These are phyloP conservation scores for Cardamine resedifolia DNA, from an alignment of 345 rosid species.

Conservation along the genomic window DNA sequence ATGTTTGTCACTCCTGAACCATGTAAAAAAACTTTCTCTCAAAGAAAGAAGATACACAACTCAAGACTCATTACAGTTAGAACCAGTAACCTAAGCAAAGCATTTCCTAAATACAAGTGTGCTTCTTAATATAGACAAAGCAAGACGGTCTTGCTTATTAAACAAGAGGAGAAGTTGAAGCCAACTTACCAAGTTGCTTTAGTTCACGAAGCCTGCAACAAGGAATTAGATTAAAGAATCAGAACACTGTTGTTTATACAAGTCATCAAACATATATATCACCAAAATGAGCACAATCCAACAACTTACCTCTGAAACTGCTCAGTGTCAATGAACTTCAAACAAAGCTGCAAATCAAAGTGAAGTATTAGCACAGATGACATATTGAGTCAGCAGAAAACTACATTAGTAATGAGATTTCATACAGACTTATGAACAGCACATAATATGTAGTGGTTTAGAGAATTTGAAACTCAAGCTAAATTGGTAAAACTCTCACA, in stretches of 20 bases:
- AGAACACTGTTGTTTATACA: background rate
- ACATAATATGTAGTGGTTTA: background rate
- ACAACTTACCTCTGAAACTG: slow-evolving; percentile 77
- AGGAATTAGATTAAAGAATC: background rate
- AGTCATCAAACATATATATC: background rate
- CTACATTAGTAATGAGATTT: background rate
- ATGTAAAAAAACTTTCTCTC: background rate
- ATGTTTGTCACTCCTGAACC: slow-evolving; percentile 66
- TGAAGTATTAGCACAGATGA: background rate
- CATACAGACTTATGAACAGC: background rate
- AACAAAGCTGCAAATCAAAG: slow-evolving; percentile 56
- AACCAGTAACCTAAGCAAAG: slow-evolving; percentile 4
- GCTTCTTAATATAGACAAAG: too few relatives aligned
- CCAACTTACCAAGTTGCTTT: slow-evolving; percentile 86
- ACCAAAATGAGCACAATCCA: slow-evolving; percentile 12
- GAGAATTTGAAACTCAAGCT: background rate
- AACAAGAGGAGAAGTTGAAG: slow-evolving; percentile 1
- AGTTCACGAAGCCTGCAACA: slow-evolving; percentile 83
- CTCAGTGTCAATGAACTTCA: slow-evolving; percentile 86
- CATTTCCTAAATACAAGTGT: background rate
- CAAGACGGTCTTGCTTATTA: slow-evolving; percentile 3
- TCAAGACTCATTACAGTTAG: background rate
- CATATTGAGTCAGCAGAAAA: background rate
- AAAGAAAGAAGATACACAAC: slow-evolving; percentile 3
- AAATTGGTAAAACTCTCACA: background rate